Evolutionary conservation across 495 filamentous ascomycete genomes (phyloP).

Genomic region (Lophiotrema nucula): DNA sequence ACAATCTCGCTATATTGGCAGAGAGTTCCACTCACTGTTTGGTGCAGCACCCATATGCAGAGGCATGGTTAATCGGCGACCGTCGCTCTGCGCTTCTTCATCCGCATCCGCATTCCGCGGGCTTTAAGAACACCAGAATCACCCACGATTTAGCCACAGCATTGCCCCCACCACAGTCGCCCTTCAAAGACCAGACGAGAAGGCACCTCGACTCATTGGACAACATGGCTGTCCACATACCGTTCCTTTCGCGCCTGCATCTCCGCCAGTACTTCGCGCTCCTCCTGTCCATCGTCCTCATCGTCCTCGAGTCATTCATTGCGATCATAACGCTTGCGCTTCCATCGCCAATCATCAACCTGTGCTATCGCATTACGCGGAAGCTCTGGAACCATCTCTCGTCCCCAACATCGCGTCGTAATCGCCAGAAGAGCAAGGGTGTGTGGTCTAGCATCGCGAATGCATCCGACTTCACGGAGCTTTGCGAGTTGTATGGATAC

Average conservation of each 20-base stretch:
- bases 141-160: too few species aligned
- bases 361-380: conserved; percentile 81
- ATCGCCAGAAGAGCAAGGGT: conserved; percentile 56
- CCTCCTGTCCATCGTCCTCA: conserved; percentile 73
- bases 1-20: too few species aligned
- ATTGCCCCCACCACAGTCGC: too few species aligned
- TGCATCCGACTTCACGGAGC: conserved; percentile 86
- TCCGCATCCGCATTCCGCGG: too few species aligned
- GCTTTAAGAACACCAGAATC: too few species aligned
- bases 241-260: conserved; percentile 79
- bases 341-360: conserved; percentile 65
- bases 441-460: conserved; percentile 53
- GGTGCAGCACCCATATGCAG: too few species aligned
- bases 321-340: conserved; percentile 87
- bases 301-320: conserved; percentile 76
- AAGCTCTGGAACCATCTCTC: conserved; percentile 77
- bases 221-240: conserved; percentile 64
- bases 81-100: too few species aligned
- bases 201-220: too few species aligned
- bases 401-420: conserved; percentile 63
- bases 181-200: too few species aligned
- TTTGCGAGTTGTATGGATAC: conserved; percentile 86
- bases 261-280: conserved; percentile 86
- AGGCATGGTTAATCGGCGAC: too few species aligned
- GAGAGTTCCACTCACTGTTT: too few species aligned